phyloP scores from a whole-genome alignment of 2,329 filamentous ascomycete genomes.

The Apiospora sp. region DNA sequence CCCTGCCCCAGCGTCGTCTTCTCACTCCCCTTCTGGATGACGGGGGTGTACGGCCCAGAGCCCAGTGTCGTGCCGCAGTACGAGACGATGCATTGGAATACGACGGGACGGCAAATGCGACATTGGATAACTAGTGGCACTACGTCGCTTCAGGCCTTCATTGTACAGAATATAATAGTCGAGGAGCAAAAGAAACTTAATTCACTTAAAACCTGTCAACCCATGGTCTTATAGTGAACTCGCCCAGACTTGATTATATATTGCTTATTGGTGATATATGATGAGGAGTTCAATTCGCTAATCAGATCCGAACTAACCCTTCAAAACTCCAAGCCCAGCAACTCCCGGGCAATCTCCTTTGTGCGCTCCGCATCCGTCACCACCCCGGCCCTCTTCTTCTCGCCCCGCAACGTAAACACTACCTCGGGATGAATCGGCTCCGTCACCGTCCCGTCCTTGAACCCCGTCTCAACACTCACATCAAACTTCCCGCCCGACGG shows the following conservation, averaged over 20 bases:
- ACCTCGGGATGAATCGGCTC: slow-evolving; percentile 23
- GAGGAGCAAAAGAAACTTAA: too few relatives aligned
- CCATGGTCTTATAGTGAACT: too few relatives aligned
- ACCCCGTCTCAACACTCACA: slow-evolving; percentile 17
- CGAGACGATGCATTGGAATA: slow-evolving; percentile 2
- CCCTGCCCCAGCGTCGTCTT: too few relatives aligned
- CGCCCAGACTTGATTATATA: too few relatives aligned
- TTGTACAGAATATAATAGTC: too few relatives aligned
- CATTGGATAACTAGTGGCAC: too few relatives aligned
- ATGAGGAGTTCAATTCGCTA: too few relatives aligned
- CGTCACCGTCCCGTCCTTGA: slow-evolving; percentile 17
- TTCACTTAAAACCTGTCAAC: too few relatives aligned
- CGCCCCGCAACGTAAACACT: not conserved
- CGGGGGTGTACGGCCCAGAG: not conserved
- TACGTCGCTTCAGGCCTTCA: too few relatives aligned
- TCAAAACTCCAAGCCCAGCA: not conserved
- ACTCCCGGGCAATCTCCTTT: not conserved
- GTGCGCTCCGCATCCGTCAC: slow-evolving; percentile 17
- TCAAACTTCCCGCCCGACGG: slow-evolving; percentile 7
- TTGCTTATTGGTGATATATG: too few relatives aligned
- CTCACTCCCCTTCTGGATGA: too few relatives aligned
- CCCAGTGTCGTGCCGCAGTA: not conserved
- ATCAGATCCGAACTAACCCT: too few relatives aligned
- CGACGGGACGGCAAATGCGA: not conserved
- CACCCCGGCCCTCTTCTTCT: slow-evolving; percentile 1